These are phyloP conservation scores for Silene coronaria DNA, from an alignment of 179 eudicot genomes.

Conservation along the genomic window DNA sequence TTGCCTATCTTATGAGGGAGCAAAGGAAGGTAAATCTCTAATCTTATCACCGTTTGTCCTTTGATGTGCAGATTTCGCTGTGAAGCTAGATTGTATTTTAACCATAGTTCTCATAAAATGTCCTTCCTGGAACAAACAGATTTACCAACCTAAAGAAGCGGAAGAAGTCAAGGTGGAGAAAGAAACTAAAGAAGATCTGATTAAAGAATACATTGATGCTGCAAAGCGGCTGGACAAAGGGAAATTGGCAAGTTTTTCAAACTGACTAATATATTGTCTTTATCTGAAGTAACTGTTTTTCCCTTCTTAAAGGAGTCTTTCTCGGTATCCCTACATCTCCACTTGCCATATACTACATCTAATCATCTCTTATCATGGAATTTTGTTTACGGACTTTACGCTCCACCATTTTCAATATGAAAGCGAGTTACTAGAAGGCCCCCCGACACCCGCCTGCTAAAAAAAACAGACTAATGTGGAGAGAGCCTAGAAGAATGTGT, in stretches of 20 bases:
- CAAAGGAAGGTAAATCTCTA: slow-evolving; percentile 64
- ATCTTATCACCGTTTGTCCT: not conserved
- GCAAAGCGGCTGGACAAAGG: slow-evolving; percentile 55
- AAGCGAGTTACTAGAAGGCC: not conserved
- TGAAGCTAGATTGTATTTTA: not conserved
- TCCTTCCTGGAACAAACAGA: slow-evolving; percentile 30
- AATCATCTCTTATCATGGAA: not conserved
- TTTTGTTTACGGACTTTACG: not conserved
- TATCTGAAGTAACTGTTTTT: not conserved
- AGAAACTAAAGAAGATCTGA: slow-evolving; percentile 49
- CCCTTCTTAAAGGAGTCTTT: not conserved
- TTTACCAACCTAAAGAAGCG: slow-evolving; percentile 60
- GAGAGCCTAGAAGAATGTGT: not conserved
- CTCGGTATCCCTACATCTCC: not conserved
- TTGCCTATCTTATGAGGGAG: slow-evolving; percentile 62
- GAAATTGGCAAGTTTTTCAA: slow-evolving; percentile 43
- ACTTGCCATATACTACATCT: not conserved
- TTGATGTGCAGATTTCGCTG: not conserved
- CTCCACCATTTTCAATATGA: too few species aligned
- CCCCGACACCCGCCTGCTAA: not conserved
- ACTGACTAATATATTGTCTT: not conserved
- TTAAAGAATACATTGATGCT: slow-evolving; percentile 62
- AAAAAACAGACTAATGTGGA: not conserved
- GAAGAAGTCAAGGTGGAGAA: slow-evolving; percentile 71
- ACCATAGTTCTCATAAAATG: not conserved